A percentile compares a stretch with the other conserved stretches of the same genome.
These are phyloP conservation scores for Amaranthus hypochondriacus DNA, from an alignment of 148 eudicot genomes.

Conservation along the genomic window DNA sequence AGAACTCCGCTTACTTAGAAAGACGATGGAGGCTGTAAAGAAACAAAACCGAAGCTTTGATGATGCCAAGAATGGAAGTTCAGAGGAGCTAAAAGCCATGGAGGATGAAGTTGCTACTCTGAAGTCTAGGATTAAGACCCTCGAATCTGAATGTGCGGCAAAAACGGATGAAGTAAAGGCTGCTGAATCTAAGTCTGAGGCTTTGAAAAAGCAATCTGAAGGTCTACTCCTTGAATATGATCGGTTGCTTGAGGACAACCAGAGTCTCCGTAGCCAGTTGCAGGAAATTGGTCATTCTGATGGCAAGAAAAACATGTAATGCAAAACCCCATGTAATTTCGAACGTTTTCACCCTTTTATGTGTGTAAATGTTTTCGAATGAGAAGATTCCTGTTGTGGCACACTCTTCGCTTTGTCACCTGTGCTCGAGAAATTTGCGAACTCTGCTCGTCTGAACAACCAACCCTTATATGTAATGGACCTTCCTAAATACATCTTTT, in stretches of 20 bases:
- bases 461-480: neutral
- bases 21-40: conserved; percentile 42
- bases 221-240: conserved; percentile 44
- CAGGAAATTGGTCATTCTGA: conserved; percentile 23
- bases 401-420: neutral
- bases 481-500: neutral
- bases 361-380: neutral
- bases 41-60: conserved; percentile 40
- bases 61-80: conserved; percentile 27
- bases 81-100: conserved; percentile 9
- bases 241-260: conserved; percentile 47
- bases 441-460: no score
- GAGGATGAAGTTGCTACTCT: conserved; percentile 14
- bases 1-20: conserved; percentile 39
- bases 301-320: conserved; percentile 8
- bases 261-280: conserved; percentile 38
- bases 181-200: conserved; percentile 34
- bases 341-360: neutral
- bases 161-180: conserved; percentile 35
- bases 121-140: conserved; percentile 27
- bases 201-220: conserved; percentile 47
- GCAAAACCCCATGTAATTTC: conserved; percentile 2
- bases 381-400: neutral
- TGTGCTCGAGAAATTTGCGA: neutral
- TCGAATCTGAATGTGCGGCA: conserved; percentile 40